Evolutionary conservation across 768 basidiomycete species (phyloP), one percentile per base, ranked within the genome.

Genomic region (Xerocomellus amylosporus): DNA sequence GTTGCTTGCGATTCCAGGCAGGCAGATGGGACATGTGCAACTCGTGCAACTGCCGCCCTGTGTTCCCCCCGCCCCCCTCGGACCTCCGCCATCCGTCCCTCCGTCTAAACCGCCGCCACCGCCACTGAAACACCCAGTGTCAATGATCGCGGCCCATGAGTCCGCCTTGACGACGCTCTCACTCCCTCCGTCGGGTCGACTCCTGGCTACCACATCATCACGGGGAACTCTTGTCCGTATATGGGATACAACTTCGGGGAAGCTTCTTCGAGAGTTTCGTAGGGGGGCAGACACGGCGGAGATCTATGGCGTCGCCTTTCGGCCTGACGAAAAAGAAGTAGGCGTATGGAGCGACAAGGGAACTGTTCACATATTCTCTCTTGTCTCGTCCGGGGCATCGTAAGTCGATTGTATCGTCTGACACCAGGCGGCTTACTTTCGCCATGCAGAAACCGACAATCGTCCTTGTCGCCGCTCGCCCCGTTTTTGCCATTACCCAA

Each of bases 331-430:
- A 63, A 81, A 79, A 53, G 90, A 93, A 60, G 74, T 96, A 0
- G 91, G 90, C 63, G 93, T 91, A 10, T 93, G 92, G 88, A 94
- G 92, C 65, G 93, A 97, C 70, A 97, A 97, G 71, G 93, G 93
- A 34, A 97, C 93, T 0, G 85, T 97, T 8, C 93, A 97, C 67
- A 77, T 94, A 40, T 96, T 95, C 71, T 84, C 88, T 40, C 77
- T 96, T 22, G 77, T 79, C 44, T 77, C 79, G 38, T 81, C 86
- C 19, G 85, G 84, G 8, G 70, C 81, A 58, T 81, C 83, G 87
- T 88, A 70, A 77, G 87, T 81, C 33, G 42, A 48, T 28, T 14
- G 46, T 50, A 39, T 58, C 10, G 20, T 43, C 38, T 44, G 50
- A 40, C 45, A 28, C 30, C 38, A 28, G 49, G 49, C 39, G 19